Evolutionary conservation across 2,329 filamentous ascomycete genomes (phyloP).

Genomic region (Hypoxylon sp.): DNA sequence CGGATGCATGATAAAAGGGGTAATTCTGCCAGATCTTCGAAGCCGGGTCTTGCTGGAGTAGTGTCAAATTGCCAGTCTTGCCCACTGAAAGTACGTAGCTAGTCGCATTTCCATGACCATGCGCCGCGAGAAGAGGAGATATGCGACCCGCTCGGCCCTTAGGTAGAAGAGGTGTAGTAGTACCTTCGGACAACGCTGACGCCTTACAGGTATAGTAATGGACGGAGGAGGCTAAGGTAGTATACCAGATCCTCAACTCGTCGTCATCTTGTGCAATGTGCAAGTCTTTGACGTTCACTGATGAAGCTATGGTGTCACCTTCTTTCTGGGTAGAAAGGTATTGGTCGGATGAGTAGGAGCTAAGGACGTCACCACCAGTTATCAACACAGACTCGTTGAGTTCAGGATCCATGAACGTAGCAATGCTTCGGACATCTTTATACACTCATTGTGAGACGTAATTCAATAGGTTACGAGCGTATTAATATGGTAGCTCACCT

Average conservation of each 20-base stretch:
- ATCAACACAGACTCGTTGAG: neutral
- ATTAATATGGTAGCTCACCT: neutral
- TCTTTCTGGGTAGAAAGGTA: neutral
- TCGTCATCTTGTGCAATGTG: neutral
- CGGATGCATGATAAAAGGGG: constrained; percentile 2
- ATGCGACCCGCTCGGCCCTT: neutral
- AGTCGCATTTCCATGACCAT: neutral
- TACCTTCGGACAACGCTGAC: neutral
- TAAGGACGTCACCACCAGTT: neutral
- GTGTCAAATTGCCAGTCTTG: neutral
- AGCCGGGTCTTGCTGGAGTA: neutral
- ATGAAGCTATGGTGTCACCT: neutral
- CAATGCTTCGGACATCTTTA: neutral
- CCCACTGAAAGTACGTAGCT: neutral
- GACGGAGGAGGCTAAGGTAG: neutral
- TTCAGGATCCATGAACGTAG: neutral
- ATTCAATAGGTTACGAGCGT: neutral
- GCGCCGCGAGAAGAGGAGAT: neutral
- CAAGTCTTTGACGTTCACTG: neutral
- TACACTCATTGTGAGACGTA: neutral
- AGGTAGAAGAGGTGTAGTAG: neutral
- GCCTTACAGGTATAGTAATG: neutral
- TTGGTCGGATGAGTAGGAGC: neutral
- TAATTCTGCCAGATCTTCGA: constrained; percentile 1
- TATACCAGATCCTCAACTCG: neutral